phyloP scores from a whole-genome alignment of 1,284 basidiomycete genomes.

The Coriolopsis trogii region DNA sequence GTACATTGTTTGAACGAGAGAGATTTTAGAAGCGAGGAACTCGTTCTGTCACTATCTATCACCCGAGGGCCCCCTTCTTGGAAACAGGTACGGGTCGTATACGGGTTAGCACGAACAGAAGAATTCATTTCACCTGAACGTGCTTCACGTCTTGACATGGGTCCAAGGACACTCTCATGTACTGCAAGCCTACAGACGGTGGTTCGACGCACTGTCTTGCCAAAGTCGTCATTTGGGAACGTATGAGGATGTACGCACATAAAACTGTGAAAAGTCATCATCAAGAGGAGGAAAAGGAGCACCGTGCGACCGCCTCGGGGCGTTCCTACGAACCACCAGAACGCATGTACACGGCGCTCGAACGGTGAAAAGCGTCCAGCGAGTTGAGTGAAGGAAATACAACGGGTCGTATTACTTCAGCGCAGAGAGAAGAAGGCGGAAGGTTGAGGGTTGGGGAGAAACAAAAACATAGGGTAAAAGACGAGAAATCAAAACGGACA shows the following conservation, averaged over 20 bases:
- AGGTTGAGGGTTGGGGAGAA: too few species aligned
- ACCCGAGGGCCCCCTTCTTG: too few species aligned
- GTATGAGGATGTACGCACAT: slow-evolving; percentile 21
- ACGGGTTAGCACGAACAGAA: too few species aligned
- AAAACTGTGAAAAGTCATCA: slow-evolving; percentile 14
- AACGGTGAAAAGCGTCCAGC: slow-evolving; percentile 30
- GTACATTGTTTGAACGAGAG: too few species aligned
- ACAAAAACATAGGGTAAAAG: not conserved
- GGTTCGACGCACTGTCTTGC: slow-evolving; percentile 27
- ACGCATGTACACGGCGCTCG: slow-evolving; percentile 7
- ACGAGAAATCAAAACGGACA: slow-evolving; percentile 2
- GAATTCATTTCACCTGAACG: too few species aligned
- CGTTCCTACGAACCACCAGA: slow-evolving; percentile 8
- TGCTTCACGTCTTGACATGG: too few species aligned
- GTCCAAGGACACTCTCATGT: too few species aligned
- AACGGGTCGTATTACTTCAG: slow-evolving; percentile 7
- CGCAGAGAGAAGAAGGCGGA: too few species aligned
- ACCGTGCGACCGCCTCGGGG: slow-evolving; percentile 11
- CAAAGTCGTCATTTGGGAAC: slow-evolving; percentile 15
- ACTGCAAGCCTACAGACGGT: too few species aligned
- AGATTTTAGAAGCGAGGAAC: too few species aligned
- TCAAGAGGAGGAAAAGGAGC: slow-evolving; percentile 13
- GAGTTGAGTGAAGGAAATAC: slow-evolving; percentile 11
- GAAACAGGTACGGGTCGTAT: too few species aligned
- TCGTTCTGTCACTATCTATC: too few species aligned